Base-by-base conservation (phyloP, 2,329 filamentous ascomycete genomes). In the Penicillium aurantiogriseum region DNA sequence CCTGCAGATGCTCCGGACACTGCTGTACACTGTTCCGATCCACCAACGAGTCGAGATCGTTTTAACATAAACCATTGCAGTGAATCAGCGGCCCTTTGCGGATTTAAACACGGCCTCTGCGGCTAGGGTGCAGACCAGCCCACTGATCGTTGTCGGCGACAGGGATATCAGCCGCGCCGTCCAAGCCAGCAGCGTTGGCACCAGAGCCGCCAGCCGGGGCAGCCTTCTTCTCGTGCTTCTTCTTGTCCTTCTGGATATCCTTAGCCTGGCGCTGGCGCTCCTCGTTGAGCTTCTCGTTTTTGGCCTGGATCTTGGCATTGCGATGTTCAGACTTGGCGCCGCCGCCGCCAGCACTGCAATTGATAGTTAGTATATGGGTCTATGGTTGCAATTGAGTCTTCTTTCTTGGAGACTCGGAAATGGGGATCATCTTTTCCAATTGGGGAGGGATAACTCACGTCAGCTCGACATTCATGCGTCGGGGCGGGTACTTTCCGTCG, bases 391-490 rank as follows among this genome's bases (percentile, higher is more conserved):
- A 40, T 42, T 38, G 49, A 8, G 44, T 19, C 58, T 53, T 48
- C 25, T 46, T 38, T 23, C 19, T 57, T 17, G 49, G 35, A 21
- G 35, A 17, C 5, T 19, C 10, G 44, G 27, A 25, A 53, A 40
- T 21, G 29, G 15, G 10, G 9, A 17, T 35, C 6, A 17, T 27
- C 7, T 10, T 35, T 17, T 13, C 23, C 25, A 36, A 29, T 51
- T 44, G 23, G 33, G 39, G 39, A 25, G n/a, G 47, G 49, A 23
- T 47, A 35, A 83, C 87, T 76, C 76, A 91, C 83, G 92, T 96
- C 64, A 97, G 77, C 77, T 97, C 93, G 27, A 97, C 90, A 71
- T 96, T 97, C 69, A 97, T 95, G 76, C 88, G 89, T 67, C 93
- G 82, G 51, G 86, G 78, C 1, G 76, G 74, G 33, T 74, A 79